Evolutionary conservation across 345 rosid species (phyloP), one percentile per base, ranked within the genome.

Genomic region (Schrenkiella parvula): DNA sequence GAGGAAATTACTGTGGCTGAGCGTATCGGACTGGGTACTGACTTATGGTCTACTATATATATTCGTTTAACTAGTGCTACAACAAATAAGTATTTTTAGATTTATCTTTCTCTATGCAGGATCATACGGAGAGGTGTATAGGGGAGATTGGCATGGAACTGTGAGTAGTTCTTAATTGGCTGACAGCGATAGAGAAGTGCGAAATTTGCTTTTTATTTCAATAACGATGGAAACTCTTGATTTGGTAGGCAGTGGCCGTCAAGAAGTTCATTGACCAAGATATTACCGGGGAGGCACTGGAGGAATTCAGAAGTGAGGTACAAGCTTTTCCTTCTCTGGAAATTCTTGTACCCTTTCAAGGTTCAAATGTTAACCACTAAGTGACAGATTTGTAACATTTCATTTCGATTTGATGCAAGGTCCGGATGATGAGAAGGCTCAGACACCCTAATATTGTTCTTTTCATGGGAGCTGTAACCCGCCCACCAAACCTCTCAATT

Each of bases 371-470:
- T 52, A 43, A 63, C 44, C 8, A 6, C 37, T 51, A 66, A 47
- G 50, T 53, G 8, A 59, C 43, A 50, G 42, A 32, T 42, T 73
- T 23, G 10, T 74, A 66, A 58, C 62, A 39, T 39, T 10, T 58
- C 46, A 50, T 48, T 50, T 59, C 53, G 59, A 61, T 65, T 73
- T 13, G n/a, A 35, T 80, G 68, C 64, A 61, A 91, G 98, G 87
- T 92, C 50, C 81, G 85, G 56, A 85, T 93, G 78, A 93, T 93
- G 98, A 84, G 79, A 80, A 87, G 84, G 71, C 75, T 87, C 47
- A 85, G 97, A 75, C 98, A 93, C 84, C 98, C 98, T 21, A 93
- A 93, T 78, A 96, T 93, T 44, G 98, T 93, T 83, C 98, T 93
- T 73, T 93, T 90, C 88, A 93, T 93, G 98, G 98, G 98, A 81